Percentiles rank a stretch among this genome's conserved stretches.
phyloP scores from a whole-genome alignment of 805 yeast species.

The Metschnikowia continentalis region DNA sequence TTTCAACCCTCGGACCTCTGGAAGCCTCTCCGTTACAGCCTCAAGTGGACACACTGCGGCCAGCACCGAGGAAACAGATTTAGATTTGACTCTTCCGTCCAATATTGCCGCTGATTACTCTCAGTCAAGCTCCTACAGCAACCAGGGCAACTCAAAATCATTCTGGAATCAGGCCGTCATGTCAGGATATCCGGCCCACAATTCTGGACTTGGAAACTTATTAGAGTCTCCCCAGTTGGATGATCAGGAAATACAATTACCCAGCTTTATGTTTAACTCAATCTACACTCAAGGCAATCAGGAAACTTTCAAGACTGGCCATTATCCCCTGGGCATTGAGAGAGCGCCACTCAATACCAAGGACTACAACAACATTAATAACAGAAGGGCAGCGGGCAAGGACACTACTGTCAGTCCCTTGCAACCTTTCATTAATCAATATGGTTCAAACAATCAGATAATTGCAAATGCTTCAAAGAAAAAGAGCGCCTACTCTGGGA shows the following conservation, averaged over 20 bases:
- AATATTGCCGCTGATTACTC: not conserved
- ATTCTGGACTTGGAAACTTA: slow-evolving; percentile 1
- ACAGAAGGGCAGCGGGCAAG: slow-evolving; percentile 5
- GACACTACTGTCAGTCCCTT: slow-evolving; percentile 6
- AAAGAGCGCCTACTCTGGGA: slow-evolving; percentile 18
- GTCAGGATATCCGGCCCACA: not conserved
- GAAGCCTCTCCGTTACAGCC: slow-evolving; percentile 16
- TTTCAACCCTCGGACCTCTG: slow-evolving; percentile 15
- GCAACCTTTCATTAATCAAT: slow-evolving; percentile 5
- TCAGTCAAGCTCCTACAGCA: not conserved
- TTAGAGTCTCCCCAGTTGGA: slow-evolving; percentile 9
- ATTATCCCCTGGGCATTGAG: not conserved
- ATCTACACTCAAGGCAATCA: slow-evolving; percentile 4
- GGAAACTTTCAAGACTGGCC: not conserved
- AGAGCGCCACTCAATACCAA: slow-evolving; percentile 6
- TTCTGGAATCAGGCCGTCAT: not conserved
- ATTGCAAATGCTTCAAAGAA: slow-evolving; percentile 6
- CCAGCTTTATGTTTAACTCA: slow-evolving; percentile 16
- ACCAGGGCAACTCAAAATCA: not conserved
- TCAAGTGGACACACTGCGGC: slow-evolving; percentile 15
- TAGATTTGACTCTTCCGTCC: slow-evolving; percentile 10
- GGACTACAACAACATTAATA: slow-evolving; percentile 9
- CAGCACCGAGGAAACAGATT: slow-evolving; percentile 13
- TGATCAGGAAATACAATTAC: slow-evolving; percentile 16
- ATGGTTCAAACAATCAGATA: slow-evolving; percentile 6